These are phyloP conservation scores for Mycena filopes DNA, from an alignment of 768 basidiomycete genomes.

Conservation along the genomic window DNA sequence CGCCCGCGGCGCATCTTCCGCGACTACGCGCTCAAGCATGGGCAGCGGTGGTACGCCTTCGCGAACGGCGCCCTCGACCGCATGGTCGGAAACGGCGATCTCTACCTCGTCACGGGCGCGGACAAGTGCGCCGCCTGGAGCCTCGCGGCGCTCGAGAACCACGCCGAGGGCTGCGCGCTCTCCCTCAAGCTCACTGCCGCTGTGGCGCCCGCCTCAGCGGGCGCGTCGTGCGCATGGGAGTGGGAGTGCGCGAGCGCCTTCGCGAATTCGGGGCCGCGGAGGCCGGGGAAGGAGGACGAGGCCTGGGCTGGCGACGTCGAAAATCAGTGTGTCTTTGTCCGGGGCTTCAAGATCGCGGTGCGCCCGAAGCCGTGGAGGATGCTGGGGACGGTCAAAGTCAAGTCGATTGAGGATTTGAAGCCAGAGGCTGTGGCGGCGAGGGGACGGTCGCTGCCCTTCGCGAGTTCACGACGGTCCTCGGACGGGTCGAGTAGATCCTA, in stretches of 20 bases:
- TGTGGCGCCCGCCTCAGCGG: not conserved
- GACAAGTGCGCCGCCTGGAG: conserved; percentile 22
- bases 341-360: conserved; percentile 28
- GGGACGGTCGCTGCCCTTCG: not conserved
- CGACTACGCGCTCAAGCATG: conserved; percentile 24
- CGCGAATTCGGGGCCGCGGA: conserved; percentile 6
- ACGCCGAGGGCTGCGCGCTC: not conserved
- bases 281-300: not conserved
- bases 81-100: conserved; percentile 9
- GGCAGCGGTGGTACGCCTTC: conserved; percentile 24
- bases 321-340: conserved; percentile 29
- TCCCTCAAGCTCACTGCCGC: conserved; percentile 24
- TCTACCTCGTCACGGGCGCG: conserved; percentile 25
- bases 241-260: conserved; percentile 22
- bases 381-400: not conserved
- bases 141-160: conserved; percentile 16
- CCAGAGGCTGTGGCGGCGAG: not conserved
- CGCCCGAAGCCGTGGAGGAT: not conserved
- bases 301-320: conserved; percentile 5
- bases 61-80: conserved; percentile 10
- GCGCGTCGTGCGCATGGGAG: conserved; percentile 18
- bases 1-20: conserved; percentile 6
- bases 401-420: conserved; percentile 8
- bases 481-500: too few relatives aligned
- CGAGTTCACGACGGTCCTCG: too few relatives aligned